Evolutionary conservation across 2,329 filamentous ascomycete genomes (phyloP).

Genomic region (Daldinia eschscholtzii): DNA sequence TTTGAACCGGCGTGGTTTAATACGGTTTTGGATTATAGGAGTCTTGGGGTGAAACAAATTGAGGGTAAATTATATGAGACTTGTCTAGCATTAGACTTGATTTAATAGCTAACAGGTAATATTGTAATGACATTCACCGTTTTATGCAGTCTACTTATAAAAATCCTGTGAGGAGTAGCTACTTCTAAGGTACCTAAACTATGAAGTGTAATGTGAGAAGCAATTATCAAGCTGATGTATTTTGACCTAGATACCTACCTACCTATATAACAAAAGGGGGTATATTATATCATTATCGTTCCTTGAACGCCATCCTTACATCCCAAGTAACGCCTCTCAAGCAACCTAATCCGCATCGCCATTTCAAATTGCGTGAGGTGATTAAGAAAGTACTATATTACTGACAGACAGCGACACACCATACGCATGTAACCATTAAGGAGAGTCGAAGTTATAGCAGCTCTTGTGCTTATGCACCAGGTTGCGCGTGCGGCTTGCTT

Average conservation of each 20-base stretch:
- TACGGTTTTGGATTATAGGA: neutral
- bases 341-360: neutral
- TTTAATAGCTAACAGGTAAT: slow-evolving; percentile 23
- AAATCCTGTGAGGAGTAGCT: neutral
- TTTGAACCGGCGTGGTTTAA: neutral
- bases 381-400: neutral
- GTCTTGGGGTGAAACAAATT: neutral
- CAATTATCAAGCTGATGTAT: too few relatives aligned
- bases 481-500: slow-evolving; percentile 46
- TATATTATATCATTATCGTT: slow-evolving; percentile 5
- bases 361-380: neutral
- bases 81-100: slow-evolving; percentile 12
- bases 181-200: too few relatives aligned
- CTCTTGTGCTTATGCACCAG: slow-evolving; percentile 44
- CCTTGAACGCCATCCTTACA: neutral
- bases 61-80: neutral
- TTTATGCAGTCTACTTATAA: neutral
- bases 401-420: neutral
- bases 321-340: neutral
- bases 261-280: neutral
- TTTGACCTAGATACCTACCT: too few relatives aligned
- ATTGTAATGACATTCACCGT: neutral
- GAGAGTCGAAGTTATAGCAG: neutral
- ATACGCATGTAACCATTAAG: neutral
- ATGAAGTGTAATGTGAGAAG: too few relatives aligned